Conservation (phyloP, 441 rosid genomes). For the California macrophylla region DNA sequence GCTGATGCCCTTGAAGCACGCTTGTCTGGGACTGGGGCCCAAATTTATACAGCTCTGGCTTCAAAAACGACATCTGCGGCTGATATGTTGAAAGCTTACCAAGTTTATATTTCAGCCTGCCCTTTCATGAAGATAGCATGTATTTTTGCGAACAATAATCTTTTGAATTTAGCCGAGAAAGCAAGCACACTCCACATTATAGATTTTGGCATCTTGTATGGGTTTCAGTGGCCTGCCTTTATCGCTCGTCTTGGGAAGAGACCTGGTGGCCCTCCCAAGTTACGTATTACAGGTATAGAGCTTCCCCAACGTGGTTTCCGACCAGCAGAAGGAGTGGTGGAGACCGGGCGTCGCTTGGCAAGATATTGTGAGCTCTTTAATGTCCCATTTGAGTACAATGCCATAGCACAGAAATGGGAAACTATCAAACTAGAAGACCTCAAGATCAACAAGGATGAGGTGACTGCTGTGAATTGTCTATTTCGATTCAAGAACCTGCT, state of each 20-base stretch:
- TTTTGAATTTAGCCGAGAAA: conserved; percentile 12
- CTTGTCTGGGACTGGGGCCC: not conserved
- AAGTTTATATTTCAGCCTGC: conserved; percentile 17
- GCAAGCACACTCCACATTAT: conserved; percentile 30
- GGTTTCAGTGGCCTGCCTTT: conserved; percentile 59
- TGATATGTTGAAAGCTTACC: conserved; percentile 23
- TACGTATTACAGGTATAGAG: conserved; percentile 61
- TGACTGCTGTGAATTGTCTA: conserved; percentile 23
- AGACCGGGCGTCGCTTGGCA: conserved; percentile 47
- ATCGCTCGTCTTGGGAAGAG: conserved; percentile 37
- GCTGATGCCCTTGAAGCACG: conserved; percentile 2
- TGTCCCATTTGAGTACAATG: conserved; percentile 52
- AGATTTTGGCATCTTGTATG: conserved; percentile 68
- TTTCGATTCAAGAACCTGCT: conserved; percentile 23
- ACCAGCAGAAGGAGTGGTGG: conserved; percentile 50
- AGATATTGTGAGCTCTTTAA: conserved; percentile 42
- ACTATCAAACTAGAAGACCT: conserved; percentile 26
- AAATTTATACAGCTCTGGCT: not conserved
- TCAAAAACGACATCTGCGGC: conserved; percentile 17
- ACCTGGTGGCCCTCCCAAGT: conserved; percentile 46
- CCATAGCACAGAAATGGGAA: conserved; percentile 58
- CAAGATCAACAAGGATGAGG: conserved; percentile 18
- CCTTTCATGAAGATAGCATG: conserved; percentile 17
- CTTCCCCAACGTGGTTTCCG: conserved; percentile 50
- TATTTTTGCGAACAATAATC: conserved; percentile 18